phyloP scores from a whole-genome alignment of 768 basidiomycete genomes.

The Tephrocybe rancida region DNA sequence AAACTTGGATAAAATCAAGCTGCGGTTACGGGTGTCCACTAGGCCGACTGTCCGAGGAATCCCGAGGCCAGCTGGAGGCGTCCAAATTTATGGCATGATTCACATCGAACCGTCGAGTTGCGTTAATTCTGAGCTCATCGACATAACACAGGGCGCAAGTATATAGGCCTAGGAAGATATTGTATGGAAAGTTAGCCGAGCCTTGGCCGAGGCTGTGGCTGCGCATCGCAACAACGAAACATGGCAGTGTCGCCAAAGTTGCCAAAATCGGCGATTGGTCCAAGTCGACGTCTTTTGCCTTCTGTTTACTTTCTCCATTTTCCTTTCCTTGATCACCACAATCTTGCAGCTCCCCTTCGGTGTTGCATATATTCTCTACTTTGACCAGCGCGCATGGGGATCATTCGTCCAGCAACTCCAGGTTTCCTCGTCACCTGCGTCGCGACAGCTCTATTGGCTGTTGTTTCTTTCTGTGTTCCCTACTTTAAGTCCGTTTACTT shows the following conservation, averaged over 20 bases:
- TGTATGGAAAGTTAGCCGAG: background rate
- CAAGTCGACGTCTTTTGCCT: background rate
- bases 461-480: conserved; percentile 92
- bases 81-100: too few species aligned
- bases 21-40: too few species aligned
- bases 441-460: conserved; percentile 78
- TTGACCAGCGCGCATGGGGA: conserved; percentile 45
- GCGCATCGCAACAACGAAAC: background rate
- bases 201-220: background rate
- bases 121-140: too few species aligned
- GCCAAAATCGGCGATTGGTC: background rate
- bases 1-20: too few species aligned
- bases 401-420: conserved; percentile 84
- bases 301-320: background rate
- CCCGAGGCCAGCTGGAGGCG: too few species aligned
- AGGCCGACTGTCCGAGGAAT: too few species aligned
- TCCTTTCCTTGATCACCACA: background rate
- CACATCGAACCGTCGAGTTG: too few species aligned
- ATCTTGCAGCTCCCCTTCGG: background rate
- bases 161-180: too few species aligned
- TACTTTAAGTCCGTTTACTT: conserved; percentile 89
- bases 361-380: too few species aligned
- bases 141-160: too few species aligned
- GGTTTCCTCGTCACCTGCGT: conserved; percentile 82
- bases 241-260: background rate